phyloP scores from a whole-genome alignment of 106 monocot genomes.

The Gastrodia elata region DNA sequence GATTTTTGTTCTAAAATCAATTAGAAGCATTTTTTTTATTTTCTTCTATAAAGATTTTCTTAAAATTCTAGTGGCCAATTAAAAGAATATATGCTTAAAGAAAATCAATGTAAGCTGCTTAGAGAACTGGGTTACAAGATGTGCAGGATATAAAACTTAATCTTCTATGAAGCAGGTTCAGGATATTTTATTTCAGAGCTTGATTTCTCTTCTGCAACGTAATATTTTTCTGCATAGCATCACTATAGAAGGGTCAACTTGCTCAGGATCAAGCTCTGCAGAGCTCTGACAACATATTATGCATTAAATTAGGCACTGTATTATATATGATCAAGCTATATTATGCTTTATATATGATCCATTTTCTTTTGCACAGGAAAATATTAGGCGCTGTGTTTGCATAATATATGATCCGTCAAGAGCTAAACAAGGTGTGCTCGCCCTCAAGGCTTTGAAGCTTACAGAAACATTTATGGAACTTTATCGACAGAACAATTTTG shows the following conservation, averaged over 20 bases:
- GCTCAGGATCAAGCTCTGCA: too few species aligned
- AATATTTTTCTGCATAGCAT: not conserved
- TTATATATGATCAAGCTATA: not conserved
- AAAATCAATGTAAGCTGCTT: not conserved
- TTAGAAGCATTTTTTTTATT: too few species aligned
- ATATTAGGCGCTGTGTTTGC: conserved; percentile 91
- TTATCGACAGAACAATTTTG: conserved; percentile 56
- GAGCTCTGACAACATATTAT: too few species aligned
- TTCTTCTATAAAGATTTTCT: too few species aligned
- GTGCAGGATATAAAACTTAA: not conserved
- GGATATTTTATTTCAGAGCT: not conserved
- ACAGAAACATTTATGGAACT: conserved; percentile 76
- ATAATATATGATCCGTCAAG: conserved; percentile 93
- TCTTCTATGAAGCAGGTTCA: not conserved
- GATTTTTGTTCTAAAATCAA: too few species aligned
- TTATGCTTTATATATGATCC: not conserved
- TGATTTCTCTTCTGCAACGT: not conserved
- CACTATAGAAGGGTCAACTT: too few species aligned
- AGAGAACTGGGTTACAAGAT: not conserved
- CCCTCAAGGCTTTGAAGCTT: conserved; percentile 68
- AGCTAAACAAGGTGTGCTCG: conserved; percentile 60
- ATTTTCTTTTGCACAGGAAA: conserved; percentile 48
- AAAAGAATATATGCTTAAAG: not conserved
- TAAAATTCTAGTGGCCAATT: too few species aligned
- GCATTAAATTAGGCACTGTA: too few species aligned